Conservation (phyloP, 73 alveolate genomes). For the Paramecium primaurelia region DNA sequence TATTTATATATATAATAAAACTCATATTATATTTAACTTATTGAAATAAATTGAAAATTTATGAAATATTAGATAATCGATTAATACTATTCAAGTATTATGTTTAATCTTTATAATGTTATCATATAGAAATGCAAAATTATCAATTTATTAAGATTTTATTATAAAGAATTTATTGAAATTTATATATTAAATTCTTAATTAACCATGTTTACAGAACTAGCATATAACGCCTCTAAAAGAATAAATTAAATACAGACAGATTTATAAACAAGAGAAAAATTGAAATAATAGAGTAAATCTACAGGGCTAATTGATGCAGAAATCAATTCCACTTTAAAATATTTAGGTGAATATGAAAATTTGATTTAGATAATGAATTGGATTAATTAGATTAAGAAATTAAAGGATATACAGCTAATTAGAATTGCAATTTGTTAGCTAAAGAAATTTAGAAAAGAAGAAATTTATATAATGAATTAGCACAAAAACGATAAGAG, state of each 20-base stretch:
- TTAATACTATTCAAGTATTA: no score
- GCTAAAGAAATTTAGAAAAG: not conserved
- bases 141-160: not conserved
- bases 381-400: not conserved
- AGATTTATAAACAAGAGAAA: not conserved
- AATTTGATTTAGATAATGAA: not conserved
- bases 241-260: not conserved
- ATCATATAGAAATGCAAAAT: not conserved
- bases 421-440: not conserved
- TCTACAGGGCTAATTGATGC: not conserved
- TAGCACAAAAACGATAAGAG: not conserved
- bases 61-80: no score
- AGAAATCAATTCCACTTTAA: not conserved
- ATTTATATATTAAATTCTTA: not conserved
- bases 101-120: no score
- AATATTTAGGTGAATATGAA: not conserved
- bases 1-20: not conserved
- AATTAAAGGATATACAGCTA: not conserved
- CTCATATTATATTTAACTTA: not conserved
- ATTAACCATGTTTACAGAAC: not conserved
- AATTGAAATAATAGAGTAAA: not conserved
- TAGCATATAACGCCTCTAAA: not conserved
- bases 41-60: not conserved
- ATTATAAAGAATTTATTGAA: not conserved
- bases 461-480: not conserved